Evolutionary conservation across 106 monocot genomes (phyloP).

Genomic region (Dendrobium huoshanense): DNA sequence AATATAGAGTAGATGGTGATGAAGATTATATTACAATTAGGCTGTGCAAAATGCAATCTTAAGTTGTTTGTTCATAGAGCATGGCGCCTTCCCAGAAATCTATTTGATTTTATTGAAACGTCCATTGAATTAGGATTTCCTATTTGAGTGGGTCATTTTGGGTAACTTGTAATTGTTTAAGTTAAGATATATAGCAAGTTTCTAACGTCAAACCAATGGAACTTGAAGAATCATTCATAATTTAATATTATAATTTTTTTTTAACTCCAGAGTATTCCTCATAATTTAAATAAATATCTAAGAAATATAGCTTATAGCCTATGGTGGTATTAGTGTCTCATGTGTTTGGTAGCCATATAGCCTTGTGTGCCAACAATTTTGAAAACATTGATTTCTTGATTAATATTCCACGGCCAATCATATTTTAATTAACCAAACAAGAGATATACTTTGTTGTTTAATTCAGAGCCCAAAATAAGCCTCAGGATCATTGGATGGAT

Average conservation of each 20-base stretch:
- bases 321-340: neutral
- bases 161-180: neutral
- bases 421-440: neutral
- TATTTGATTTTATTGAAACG: neutral
- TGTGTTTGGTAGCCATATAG: neutral
- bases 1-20: neutral
- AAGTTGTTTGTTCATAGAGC: neutral
- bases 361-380: neutral
- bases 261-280: neutral
- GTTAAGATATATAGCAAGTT: neutral
- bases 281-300: neutral
- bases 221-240: neutral
- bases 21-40: neutral
- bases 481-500: neutral
- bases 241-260: neutral
- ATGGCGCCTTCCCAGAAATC: neutral
- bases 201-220: neutral
- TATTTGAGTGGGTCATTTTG: neutral
- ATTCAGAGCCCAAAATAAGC: neutral
- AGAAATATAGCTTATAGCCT: neutral
- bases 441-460: neutral
- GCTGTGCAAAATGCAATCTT: neutral
- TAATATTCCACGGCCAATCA: neutral
- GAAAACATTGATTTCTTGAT: neutral
- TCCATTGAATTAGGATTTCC: neutral